phyloP scores from a whole-genome alignment of 139 green algal species.

The Chlorella sp. region DNA sequence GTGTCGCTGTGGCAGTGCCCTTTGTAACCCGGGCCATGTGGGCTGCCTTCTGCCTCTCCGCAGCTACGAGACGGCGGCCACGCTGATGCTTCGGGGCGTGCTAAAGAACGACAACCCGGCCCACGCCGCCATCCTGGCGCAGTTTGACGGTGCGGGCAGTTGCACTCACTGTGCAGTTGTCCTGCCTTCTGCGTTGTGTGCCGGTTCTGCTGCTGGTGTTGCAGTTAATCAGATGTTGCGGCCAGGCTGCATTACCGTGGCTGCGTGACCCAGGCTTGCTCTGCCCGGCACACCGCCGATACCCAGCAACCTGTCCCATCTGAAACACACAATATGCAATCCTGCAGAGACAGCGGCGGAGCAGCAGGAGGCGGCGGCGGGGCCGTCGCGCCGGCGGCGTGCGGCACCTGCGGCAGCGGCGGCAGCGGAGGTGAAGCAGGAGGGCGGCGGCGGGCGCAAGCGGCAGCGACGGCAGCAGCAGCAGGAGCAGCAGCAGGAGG shows the following conservation, averaged over 20 bases:
- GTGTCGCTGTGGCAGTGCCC: no score
- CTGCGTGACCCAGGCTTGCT: no score
- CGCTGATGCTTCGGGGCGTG: constrained; percentile 16
- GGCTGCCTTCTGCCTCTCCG: no score
- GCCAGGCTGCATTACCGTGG: no score
- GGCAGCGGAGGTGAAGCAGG: background rate
- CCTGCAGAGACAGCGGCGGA: background rate
- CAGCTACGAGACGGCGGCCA: constrained; percentile 9
- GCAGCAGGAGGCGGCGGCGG: background rate
- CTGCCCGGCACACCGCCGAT: no score
- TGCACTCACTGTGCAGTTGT: background rate
- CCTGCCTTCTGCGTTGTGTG: no score
- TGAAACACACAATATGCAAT: no score
- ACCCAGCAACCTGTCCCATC: no score
- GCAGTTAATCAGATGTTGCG: no score
- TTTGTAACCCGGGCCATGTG: no score
- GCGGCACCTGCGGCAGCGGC: background rate
- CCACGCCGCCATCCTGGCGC: constrained; percentile 11
- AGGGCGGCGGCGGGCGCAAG: background rate
- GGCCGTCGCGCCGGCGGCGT: background rate
- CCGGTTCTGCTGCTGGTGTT: no score
- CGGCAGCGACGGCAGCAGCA: background rate
- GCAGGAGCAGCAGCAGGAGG: background rate
- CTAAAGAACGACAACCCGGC: background rate
- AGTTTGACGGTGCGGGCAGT: background rate